Evolutionary conservation across 495 filamentous ascomycete species (phyloP), one percentile per base, ranked within the genome.

Genomic region (Usnea hakonensis): DNA sequence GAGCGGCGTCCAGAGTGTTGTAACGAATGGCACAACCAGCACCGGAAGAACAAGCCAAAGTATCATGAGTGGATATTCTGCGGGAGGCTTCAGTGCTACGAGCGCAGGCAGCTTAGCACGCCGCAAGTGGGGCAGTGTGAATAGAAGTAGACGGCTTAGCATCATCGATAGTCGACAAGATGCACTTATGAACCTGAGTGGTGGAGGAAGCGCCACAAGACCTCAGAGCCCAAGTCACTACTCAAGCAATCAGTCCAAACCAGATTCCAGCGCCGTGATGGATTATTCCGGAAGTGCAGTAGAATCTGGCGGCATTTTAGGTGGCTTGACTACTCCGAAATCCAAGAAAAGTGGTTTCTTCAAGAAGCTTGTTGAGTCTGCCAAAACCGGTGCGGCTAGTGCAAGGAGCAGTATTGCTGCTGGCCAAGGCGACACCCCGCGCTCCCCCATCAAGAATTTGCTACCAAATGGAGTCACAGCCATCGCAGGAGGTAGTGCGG

Each of bases 291-390:
- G 73, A 13, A 67, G 68, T 30, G 68, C 68, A 30, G 78, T 80
- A 52, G 82, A 83, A 37, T 73, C 79, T 56, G 67, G 75, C 62
- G 72, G 81, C 23, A 75, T 83, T 0, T 80, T 97, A 21, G 89
- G 91, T 37, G 91, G 92, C 6, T 79, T 96, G 44, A 84, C 85
- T n/a, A 83, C 90, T 13, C 92, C 91, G 4, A 97, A 93, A 72
- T 78, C 85, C 6, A 96, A 93, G 73, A 97, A 94, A 75, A 85
- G 85, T 44, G 93, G 93, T 26, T 96, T 99, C 70, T 90, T 99
- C 74, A 96, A 94, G 75, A 95, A 95, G 67, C 91, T 99, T 57
- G 82, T 97, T 40, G 93, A 97, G 60, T 89, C 90, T 13, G 94
- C 93, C 14, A 96, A 95, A 75, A 96, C 95, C 0, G 89, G 89